phyloP scores from a whole-genome alignment of 116 monocot genomes.

The Iris pallida region DNA sequence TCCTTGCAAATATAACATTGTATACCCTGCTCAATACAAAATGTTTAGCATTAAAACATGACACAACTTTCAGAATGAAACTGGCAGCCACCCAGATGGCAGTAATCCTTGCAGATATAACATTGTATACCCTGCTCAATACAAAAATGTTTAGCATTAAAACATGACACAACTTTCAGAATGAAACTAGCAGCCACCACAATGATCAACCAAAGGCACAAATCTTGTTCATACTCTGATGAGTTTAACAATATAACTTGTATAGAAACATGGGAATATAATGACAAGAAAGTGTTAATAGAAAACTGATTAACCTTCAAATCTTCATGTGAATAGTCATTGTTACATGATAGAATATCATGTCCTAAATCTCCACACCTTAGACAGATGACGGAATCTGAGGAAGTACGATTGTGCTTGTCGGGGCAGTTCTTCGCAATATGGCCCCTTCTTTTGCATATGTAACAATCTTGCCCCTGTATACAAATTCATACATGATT shows the following conservation, averaged over 20 bases:
- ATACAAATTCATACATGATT: background rate
- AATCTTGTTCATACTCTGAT: too few relatives aligned
- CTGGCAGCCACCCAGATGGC: too few relatives aligned
- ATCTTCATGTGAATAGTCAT: constrained; percentile 64
- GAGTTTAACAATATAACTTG: too few relatives aligned
- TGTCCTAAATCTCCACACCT: constrained; percentile 80
- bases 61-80: too few relatives aligned
- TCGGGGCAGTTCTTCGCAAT: constrained; percentile 73
- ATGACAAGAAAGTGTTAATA: background rate
- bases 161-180: too few relatives aligned
- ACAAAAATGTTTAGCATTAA: background rate
- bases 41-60: background rate
- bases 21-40: constrained; percentile 45
- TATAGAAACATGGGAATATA: too few relatives aligned
- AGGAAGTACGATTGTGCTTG: constrained; percentile 37
- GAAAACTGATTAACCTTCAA: constrained; percentile 40
- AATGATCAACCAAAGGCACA: too few relatives aligned
- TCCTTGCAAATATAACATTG: constrained; percentile 81
- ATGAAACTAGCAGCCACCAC: too few relatives aligned
- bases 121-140: constrained; percentile 71
- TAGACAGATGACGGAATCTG: constrained; percentile 52
- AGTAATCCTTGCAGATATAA: constrained; percentile 72
- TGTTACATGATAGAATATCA: constrained; percentile 74
- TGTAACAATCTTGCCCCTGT: constrained; percentile 62
- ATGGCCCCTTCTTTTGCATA: constrained; percentile 85